Percentiles rank a stretch among this genome's conserved stretches.
Evolutionary conservation across 1,284 basidiomycete genomes (phyloP).

Genomic region (Naganishia albida): DNA sequence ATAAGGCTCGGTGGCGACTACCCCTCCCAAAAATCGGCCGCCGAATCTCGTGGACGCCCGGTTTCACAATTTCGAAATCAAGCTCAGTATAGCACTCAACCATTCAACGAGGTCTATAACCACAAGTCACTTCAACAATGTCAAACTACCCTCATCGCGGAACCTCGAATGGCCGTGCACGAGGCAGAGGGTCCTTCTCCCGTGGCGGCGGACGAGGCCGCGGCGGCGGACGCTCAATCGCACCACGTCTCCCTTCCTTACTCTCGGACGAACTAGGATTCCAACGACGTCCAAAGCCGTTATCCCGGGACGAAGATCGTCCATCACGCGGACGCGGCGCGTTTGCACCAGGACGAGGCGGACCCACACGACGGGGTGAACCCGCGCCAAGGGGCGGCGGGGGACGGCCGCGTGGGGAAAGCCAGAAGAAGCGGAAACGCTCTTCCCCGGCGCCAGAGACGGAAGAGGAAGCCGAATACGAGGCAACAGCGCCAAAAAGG

Average conservation of each 20-base stretch:
- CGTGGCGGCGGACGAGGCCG: slow-evolving; percentile 18
- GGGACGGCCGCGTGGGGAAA: no score
- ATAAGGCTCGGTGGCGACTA: no score
- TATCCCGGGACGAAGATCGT: background rate
- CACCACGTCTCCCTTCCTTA: slow-evolving; percentile 22
- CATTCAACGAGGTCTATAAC: no score
- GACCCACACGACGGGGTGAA: background rate
- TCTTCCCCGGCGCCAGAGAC: background rate
- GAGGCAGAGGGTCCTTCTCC: background rate
- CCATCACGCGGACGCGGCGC: background rate
- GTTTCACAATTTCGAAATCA: no score
- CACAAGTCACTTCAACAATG: background rate
- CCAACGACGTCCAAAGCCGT: background rate
- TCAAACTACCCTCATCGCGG: background rate
- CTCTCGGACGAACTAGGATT: slow-evolving; percentile 26
- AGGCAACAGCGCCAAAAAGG: background rate
- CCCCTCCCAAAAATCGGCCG: no score
- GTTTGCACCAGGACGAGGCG: background rate
- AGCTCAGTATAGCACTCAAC: no score
- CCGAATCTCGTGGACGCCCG: no score
- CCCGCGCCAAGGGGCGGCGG: no score
- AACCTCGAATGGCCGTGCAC: background rate
- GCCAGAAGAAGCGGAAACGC: slow-evolving; percentile 3
- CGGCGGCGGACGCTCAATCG: background rate
- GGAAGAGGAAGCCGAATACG: background rate